Evolutionary conservation across 495 filamentous ascomycete species (phyloP), one percentile per base, ranked within the genome.

Genomic region (Daldinia loculata): DNA sequence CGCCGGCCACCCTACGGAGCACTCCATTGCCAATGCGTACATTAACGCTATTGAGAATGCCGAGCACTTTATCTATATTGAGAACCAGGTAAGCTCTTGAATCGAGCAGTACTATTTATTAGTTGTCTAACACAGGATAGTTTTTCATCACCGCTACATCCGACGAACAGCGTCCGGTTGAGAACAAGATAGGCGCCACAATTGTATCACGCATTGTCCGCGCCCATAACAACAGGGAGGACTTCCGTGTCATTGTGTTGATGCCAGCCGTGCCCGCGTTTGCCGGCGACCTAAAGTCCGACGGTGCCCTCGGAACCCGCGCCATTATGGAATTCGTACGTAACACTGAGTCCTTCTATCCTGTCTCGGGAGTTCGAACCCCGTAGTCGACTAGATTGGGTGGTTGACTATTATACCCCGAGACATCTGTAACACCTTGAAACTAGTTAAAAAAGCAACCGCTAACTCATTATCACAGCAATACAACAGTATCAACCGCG

Each of bases 111-210:
- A 6, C 15, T 8, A 3, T 41, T 9, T 7, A 41, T 30, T 24
- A 30, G 17, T 29, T 17, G 11, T 30, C 75, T 77, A 71, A 77
- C 41, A 32, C 8, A 12, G 7, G 7, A 15, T 22, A 84, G 79
- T 98, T 98, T 85, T 98, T 98, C 83, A 98, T 98, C 81, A 97
- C 94, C 0, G 93, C 94, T 3, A 96, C 93, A 0, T 85, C 84
- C 15, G 85, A 91, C 50, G 78, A 86, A 30, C 94, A 97, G 78
- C 86, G 84, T 59, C 94, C 94, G 0, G 90, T 98, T 12, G 84
- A 86, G 72, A 98, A 98, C 78, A 90, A 90, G 79, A 92, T 98
- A 57, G 94, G 95, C 41, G 89, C 88, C 27, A 91, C 92, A 7
- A 95, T 98, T 59, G 93, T 96, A 3, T 92, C 96, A 74, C 90